phyloP scores from a whole-genome alignment of 2,329 filamentous ascomycete genomes.

The Mollisiaceae sp. region DNA sequence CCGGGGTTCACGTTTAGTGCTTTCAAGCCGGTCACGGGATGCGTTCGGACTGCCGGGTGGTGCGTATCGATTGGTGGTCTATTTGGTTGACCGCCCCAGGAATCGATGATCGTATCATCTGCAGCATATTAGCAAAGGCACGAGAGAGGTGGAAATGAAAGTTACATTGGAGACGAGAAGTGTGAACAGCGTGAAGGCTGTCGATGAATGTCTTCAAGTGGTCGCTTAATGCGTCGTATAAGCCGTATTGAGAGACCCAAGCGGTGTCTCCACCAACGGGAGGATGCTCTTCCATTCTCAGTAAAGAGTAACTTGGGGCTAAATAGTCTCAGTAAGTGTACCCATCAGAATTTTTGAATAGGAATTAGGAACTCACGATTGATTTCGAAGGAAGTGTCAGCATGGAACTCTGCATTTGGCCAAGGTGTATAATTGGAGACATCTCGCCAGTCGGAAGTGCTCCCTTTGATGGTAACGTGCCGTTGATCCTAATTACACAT shows the following conservation, averaged over 20 bases:
- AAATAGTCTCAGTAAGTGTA: conserved; percentile 4
- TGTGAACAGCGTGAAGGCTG: conserved; percentile 33
- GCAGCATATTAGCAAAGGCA: not conserved
- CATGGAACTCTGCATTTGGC: conserved; percentile 49
- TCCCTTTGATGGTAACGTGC: conserved; percentile 30
- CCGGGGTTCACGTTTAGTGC: conserved; percentile 36
- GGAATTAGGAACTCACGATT: conserved; percentile 44
- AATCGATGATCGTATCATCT: conserved; percentile 30
- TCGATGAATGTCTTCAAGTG: conserved; percentile 32
- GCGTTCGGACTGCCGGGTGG: conserved; percentile 40
- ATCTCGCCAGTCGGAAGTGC: conserved; percentile 51
- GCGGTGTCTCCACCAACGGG: conserved; percentile 78
- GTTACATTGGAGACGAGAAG: conserved; percentile 31
- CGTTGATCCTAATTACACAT: conserved; percentile 22
- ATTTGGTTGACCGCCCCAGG: conserved; percentile 33
- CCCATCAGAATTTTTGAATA: not conserved
- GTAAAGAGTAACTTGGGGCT: conserved; percentile 55
- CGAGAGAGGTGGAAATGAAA: not conserved
- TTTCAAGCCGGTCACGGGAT: conserved; percentile 39
- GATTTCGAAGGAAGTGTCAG: conserved; percentile 56
- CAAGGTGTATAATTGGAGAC: conserved; percentile 53
- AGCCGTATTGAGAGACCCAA: conserved; percentile 40
- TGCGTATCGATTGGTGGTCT: conserved; percentile 40
- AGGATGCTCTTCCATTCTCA: conserved; percentile 57
- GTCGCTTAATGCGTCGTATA: conserved; percentile 33